These are phyloP conservation scores for Metschnikowia chrysomelidarum DNA, from an alignment of 805 yeast species.

Conservation along the genomic window DNA sequence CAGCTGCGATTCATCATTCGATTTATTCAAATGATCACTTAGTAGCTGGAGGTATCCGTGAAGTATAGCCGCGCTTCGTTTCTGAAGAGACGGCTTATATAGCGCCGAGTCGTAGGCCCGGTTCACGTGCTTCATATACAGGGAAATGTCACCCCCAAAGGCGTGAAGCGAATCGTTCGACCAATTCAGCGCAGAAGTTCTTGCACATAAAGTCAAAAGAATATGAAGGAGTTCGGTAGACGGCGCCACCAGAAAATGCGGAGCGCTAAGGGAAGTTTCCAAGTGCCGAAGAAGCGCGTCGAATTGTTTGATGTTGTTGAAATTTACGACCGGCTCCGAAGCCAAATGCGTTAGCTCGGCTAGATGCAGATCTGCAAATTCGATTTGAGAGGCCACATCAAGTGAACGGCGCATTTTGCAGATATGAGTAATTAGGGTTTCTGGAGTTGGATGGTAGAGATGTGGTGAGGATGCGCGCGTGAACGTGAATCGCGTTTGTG, in stretches of 20 bases:
- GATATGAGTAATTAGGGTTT: slow-evolving; percentile 1
- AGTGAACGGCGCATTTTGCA: too few species aligned
- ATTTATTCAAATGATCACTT: too few species aligned
- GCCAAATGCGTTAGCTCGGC: slow-evolving; percentile 20
- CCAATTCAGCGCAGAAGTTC: slow-evolving; percentile 28
- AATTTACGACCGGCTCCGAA: slow-evolving; percentile 18
- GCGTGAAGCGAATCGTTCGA: slow-evolving; percentile 22
- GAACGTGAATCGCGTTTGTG: too few species aligned
- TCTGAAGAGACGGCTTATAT: slow-evolving; percentile 22
- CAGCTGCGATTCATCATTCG: neutral
- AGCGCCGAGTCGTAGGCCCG: slow-evolving; percentile 20
- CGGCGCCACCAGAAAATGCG: slow-evolving; percentile 22
- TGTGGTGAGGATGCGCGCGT: neutral
- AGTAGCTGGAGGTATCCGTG: slow-evolving; percentile 15
- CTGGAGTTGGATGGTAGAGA: neutral
- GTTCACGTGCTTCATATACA: slow-evolving; percentile 21
- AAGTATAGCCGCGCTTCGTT: slow-evolving; percentile 19
- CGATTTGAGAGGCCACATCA: slow-evolving; percentile 20
- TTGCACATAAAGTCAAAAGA: slow-evolving; percentile 31
- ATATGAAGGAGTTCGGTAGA: slow-evolving; percentile 27
- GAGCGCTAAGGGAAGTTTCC: slow-evolving; percentile 19
- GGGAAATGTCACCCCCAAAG: slow-evolving; percentile 21
- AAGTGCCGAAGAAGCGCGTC: slow-evolving; percentile 28
- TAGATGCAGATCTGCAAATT: slow-evolving; percentile 22
- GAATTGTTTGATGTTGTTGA: slow-evolving; percentile 28